Evolutionary conservation across 768 basidiomycete species (phyloP).

Genomic region (Lactarius akahatsu): DNA sequence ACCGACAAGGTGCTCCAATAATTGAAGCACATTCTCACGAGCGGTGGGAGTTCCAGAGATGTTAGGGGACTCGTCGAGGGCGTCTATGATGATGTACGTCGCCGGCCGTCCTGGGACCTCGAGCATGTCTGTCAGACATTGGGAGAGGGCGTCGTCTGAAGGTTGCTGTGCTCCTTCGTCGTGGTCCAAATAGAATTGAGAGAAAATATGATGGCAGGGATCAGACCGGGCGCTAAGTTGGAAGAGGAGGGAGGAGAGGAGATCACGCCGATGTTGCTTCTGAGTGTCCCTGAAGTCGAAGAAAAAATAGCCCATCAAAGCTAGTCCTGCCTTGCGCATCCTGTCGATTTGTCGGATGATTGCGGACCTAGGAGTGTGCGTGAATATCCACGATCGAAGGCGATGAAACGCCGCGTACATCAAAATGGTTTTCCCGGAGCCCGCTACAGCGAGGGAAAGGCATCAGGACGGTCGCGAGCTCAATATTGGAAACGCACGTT

Average conservation of each 20-base stretch:
- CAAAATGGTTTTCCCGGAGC: slow-evolving; percentile 10
- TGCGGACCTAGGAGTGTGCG: not conserved
- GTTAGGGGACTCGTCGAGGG: slow-evolving; percentile 9
- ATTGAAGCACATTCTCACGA: not conserved
- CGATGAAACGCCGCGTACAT: not conserved
- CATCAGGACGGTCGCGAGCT: not conserved
- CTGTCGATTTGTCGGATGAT: not conserved
- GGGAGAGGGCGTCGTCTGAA: not conserved
- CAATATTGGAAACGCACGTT: not conserved
- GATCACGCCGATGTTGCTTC: not conserved
- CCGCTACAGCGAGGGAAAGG: not conserved
- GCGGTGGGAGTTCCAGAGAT: not conserved
- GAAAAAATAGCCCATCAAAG: slow-evolving; percentile 9
- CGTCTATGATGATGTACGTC: slow-evolving; percentile 4
- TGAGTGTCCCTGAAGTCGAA: slow-evolving; percentile 9
- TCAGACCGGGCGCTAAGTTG: slow-evolving; percentile 9
- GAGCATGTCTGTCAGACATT: slow-evolving; percentile 11
- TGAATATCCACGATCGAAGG: not conserved
- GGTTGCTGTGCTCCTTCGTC: not conserved
- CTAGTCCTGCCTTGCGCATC: not conserved
- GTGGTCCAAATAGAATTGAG: slow-evolving; percentile 4
- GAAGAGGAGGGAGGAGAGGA: slow-evolving; percentile 5
- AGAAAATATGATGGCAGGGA: not conserved
- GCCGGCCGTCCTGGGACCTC: not conserved
- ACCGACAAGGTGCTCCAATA: not conserved